Conservation (phyloP, 176 grass and related monocot species). For the Oryza meridionalis region DNA sequence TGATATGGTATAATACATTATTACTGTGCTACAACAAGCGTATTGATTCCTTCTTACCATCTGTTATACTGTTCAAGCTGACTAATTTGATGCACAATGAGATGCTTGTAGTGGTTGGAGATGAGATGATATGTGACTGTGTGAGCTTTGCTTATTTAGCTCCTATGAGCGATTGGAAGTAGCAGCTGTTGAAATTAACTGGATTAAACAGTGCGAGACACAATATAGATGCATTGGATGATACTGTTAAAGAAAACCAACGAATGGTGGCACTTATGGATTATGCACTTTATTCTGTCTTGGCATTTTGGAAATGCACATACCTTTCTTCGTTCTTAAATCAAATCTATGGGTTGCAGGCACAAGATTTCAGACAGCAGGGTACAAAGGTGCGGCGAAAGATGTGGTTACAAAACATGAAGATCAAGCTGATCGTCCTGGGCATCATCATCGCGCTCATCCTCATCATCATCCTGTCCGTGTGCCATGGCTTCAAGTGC, state of each 20-base stretch:
- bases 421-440: conserved; percentile 92
- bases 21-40: background rate
- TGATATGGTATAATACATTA: background rate
- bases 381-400: conserved; percentile 81
- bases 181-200: background rate
- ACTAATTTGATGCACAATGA: background rate
- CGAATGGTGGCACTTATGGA: background rate
- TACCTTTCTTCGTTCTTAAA: background rate
- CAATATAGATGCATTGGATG: background rate
- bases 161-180: background rate
- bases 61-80: background rate
- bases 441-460: conserved; percentile 87
- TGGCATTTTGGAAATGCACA: background rate
- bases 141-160: background rate
- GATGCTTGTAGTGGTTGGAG: background rate
- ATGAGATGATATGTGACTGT: background rate
- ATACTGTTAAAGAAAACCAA: background rate
- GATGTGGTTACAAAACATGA: conserved; percentile 99
- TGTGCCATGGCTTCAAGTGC: conserved; percentile 95
- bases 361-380: conserved; percentile 82
- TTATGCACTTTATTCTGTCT: background rate
- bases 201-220: background rate
- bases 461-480: conserved; percentile 88
- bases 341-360: conserved; percentile 42
- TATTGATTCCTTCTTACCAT: background rate